Evolutionary conservation across 2,329 filamentous ascomycete genomes (phyloP).

Genomic region (Elsinoe perseae): DNA sequence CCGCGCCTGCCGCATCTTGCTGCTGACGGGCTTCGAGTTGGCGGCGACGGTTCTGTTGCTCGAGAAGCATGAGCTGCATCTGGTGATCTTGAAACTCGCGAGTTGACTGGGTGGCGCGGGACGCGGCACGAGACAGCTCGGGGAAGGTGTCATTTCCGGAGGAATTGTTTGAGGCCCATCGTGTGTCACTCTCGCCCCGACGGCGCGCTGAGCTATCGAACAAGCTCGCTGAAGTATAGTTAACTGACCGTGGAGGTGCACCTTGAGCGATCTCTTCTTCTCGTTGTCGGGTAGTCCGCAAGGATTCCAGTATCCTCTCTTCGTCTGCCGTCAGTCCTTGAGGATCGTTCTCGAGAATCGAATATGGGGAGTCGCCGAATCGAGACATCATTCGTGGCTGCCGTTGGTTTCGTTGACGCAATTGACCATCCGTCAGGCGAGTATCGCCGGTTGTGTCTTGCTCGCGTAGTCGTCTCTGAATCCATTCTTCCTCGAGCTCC

Average conservation of each 20-base stretch:
- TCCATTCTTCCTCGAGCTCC: constrained; percentile 13
- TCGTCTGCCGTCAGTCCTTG: constrained; percentile 40
- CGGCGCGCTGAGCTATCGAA: constrained; percentile 20
- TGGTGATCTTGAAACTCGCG: constrained; percentile 17
- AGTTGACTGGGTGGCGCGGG: neutral
- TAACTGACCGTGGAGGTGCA: constrained; percentile 35
- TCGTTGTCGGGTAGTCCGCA: constrained; percentile 37
- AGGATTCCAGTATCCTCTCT: constrained; percentile 39
- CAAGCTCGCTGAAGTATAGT: constrained; percentile 33
- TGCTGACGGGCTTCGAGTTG: constrained; percentile 36
- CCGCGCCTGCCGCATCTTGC: constrained; percentile 12
- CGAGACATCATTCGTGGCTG: constrained; percentile 16
- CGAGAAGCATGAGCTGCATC: constrained; percentile 15
- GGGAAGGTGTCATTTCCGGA: neutral
- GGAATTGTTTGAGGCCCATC: neutral
- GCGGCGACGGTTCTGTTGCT: constrained; percentile 20
- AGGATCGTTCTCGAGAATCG: constrained; percentile 36
- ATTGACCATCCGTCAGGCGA: constrained; percentile 23
- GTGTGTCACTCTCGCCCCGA: neutral
- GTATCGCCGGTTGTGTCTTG: constrained; percentile 2
- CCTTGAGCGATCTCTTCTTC: constrained; percentile 35
- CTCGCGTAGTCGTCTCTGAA: neutral
- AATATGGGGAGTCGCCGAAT: constrained; percentile 28
- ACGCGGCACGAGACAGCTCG: neutral
- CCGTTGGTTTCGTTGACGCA: constrained; percentile 29